Conservation (phyloP, 768 basidiomycete species). For the Pholiota molesta region DNA sequence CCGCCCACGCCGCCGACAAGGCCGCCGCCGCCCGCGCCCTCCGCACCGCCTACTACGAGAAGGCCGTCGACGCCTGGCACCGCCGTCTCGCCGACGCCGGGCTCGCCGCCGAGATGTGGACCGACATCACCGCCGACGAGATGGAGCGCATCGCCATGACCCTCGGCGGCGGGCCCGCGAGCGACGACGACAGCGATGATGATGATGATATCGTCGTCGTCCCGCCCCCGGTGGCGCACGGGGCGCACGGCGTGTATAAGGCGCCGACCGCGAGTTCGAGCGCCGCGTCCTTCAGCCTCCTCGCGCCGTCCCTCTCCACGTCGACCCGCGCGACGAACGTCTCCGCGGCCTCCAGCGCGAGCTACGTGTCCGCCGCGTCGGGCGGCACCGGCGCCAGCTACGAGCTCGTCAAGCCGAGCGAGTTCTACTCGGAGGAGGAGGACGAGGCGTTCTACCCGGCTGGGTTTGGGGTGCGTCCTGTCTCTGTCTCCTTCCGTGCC, state of each 20-base stretch:
- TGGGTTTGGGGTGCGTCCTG: slow-evolving; percentile 29
- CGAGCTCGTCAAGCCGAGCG: slow-evolving; percentile 46
- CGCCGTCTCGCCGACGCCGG: slow-evolving; percentile 7
- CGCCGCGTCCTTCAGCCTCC: slow-evolving; percentile 11
- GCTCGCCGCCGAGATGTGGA: slow-evolving; percentile 8
- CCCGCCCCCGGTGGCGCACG: slow-evolving; percentile 11
- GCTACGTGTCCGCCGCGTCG: slow-evolving; percentile 22
- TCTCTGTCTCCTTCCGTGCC: slow-evolving; percentile 19
- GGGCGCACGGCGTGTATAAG: slow-evolving; percentile 15
- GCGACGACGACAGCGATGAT: slow-evolving; percentile 34
- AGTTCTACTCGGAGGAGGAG: slow-evolving; percentile 43
- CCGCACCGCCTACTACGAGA: not conserved
- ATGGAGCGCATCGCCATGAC: not conserved
- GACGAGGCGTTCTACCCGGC: slow-evolving; percentile 37
- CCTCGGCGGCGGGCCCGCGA: slow-evolving; percentile 31
- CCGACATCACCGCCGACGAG: slow-evolving; percentile 11
- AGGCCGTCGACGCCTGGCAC: slow-evolving; percentile 1
- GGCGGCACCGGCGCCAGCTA: slow-evolving; percentile 34
- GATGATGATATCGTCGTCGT: slow-evolving; percentile 22
- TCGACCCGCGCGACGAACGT: slow-evolving; percentile 37
- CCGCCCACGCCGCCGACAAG: slow-evolving; percentile 4
- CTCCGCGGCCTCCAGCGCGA: slow-evolving; percentile 34
- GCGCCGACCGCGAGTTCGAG: slow-evolving; percentile 21
- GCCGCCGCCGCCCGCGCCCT: slow-evolving; percentile 4
- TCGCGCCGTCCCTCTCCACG: slow-evolving; percentile 33